Conservation (phyloP, 2,329 filamentous ascomycete genomes). For the Piedraia hortae region DNA sequence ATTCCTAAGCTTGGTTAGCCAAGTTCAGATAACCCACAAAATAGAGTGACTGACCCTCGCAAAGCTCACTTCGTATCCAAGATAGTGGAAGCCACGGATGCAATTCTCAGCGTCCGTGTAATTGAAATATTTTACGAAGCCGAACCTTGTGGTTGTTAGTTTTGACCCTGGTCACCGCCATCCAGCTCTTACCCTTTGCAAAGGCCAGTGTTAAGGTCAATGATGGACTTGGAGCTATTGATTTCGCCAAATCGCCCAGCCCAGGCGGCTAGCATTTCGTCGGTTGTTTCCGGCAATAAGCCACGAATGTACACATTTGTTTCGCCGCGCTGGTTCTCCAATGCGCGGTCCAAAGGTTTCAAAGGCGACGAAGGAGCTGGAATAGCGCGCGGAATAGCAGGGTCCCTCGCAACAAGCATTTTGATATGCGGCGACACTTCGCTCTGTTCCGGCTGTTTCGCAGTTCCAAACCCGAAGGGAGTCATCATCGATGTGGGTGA, state of each 20-base stretch:
- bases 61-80: conserved; percentile 94
- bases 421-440: conserved; percentile 20
- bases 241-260: conserved; percentile 74
- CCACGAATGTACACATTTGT: conserved; percentile 97
- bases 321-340: conserved; percentile 84
- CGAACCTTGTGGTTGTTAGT: conserved; percentile 35
- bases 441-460: conserved; percentile 13
- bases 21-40: conserved; percentile 6
- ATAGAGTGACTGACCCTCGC: conserved; percentile 37
- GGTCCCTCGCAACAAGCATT: conserved; percentile 34
- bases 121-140: conserved; percentile 84
- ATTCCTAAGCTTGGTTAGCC: conserved; percentile 36
- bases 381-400: conserved; percentile 61
- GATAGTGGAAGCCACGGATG: conserved; percentile 79
- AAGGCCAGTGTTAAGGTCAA: conserved; percentile 71
- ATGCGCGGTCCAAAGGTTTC: conserved; percentile 75
- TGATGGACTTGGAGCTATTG: conserved; percentile 94
- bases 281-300: conserved; percentile 79
- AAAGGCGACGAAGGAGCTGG: conserved; percentile 66
- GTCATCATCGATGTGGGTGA: conserved; percentile 21
- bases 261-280: conserved; percentile 61
- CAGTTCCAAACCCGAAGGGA: conserved; percentile 16
- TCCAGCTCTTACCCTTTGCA: conserved; percentile 59
- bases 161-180: conserved; percentile 5
- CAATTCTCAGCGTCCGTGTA: conserved; percentile 78